Base-by-base conservation (phyloP, 2,329 filamentous ascomycete genomes). In the Fusarium redolens region DNA sequence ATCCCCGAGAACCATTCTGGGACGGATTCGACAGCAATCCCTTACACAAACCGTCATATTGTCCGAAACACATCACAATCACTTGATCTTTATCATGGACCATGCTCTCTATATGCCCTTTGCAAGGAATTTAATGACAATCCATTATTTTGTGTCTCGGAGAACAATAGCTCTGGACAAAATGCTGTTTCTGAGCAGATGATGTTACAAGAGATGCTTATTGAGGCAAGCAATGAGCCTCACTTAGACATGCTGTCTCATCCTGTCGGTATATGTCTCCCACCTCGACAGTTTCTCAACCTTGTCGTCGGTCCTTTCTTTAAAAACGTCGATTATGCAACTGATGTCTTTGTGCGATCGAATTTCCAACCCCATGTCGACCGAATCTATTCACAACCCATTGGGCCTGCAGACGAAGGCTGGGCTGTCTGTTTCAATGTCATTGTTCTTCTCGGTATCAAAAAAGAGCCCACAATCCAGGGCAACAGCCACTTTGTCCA, bases 391-490 rank as follows among this genome's bases (percentile, higher is more conserved):
- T 73, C 72, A 3, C 72, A 71, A 4, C 54, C 76, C 22, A 50
- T 75, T 15, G 57, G 57, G 5, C 72, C 73, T 10, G 64, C 44
- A 5, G 76, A 78, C 18, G 75, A 78, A 56, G 76, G 75, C 0
- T 78, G 73, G 76, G 76, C 75, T 15, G 57, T 78, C 1, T 78
- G 76, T 31, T 77, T 77, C 41, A 78, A 78, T 25, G 65, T 69
- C 30, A 73, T 78, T 22, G 72, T 77, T 25, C 65, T 78, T 13
- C 56, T 78, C 12, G 69, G 75, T 13, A 75, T 77, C 18, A 72
- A 75, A 6, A 78, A 74, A 25, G 76, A 76, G 15, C 68, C 75
- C 7, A 68, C 64, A 11, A 64, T 33, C 8, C 75, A 78, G 14
- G 71, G 61, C 22, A 73, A 73, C 31, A 78, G 69, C 18, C 75